Percentiles rank a stretch among this genome's conserved stretches.
These are phyloP conservation scores for Suillus lakei DNA, from an alignment of 768 basidiomycete species.

Conservation along the genomic window DNA sequence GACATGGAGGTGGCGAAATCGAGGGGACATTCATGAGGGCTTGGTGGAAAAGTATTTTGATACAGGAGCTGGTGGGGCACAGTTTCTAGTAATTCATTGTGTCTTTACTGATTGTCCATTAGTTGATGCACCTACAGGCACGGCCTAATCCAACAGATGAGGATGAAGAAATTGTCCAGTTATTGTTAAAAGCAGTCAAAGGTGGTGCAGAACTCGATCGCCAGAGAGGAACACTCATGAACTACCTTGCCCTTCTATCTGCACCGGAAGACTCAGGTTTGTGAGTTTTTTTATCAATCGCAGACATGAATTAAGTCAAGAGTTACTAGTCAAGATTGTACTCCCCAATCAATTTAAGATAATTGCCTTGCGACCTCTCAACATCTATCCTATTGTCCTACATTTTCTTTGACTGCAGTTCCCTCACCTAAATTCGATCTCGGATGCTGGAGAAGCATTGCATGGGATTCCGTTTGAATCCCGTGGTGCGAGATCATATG, in stretches of 20 bases:
- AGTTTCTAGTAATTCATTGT: neutral
- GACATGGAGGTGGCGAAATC: constrained; percentile 1
- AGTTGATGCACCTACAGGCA: neutral
- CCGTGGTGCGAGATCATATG: neutral
- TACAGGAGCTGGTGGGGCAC: neutral
- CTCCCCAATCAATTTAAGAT: neutral
- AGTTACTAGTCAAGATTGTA: neutral
- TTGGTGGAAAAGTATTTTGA: constrained; percentile 2
- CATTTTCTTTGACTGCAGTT: neutral
- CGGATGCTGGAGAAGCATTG: neutral
- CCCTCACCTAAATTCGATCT: neutral
- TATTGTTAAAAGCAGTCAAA: neutral
- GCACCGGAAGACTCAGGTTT: neutral
- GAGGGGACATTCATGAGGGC: constrained; percentile 1
- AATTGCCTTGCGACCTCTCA: neutral
- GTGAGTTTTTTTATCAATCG: neutral
- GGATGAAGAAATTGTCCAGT: too few relatives aligned
- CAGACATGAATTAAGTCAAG: neutral
- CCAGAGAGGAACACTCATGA: neutral
- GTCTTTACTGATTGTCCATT: neutral
- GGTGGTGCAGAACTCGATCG: neutral
- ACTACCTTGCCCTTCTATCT: neutral
- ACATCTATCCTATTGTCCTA: neutral
- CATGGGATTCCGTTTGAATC: neutral
- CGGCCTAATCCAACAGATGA: neutral